Evolutionary conservation across 495 filamentous ascomycete species (phyloP), one percentile per base, ranked within the genome.

Genomic region (Xylaria flabelliformis): DNA sequence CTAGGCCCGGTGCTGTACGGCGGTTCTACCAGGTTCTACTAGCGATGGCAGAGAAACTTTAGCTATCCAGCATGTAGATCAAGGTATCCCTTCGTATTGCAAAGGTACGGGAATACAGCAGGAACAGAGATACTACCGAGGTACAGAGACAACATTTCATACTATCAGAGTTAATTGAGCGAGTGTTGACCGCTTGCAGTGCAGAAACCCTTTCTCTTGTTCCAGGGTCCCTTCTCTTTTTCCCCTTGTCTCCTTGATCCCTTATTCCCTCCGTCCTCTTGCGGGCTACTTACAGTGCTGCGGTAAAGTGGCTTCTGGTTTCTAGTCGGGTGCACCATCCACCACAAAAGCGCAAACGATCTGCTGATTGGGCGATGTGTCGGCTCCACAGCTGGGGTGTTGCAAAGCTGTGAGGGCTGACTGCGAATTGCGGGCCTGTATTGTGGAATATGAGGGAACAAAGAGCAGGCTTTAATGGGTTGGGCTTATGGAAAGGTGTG

Each of bases 321-420:
- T 55, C 51, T 58, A 32, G 53, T 64, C 24, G 61, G 61, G 34
- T 46, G 50, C 65, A 56, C 51, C 32, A 34, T 58, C 50, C 34
- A 68, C 24, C 51, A 34, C 50, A 56, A 46, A 29, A 67, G 34
- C 50, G 34, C 17, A 67, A 39, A 13, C 36, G 32, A 29, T 44
- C 65, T 42, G 51, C 26, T 68, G 65, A 68, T 68, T 68, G 65
- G 65, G 65, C 21, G 32, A 44, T 24, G 9, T 41, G 12, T 51
- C 41, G 26, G 44, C 41, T 34, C 63, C 63, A 66, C 63, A 66
- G 63, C 63, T 48, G 63, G 48, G 64, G 39, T 64, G 46, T 67
- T 67, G 48, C 64, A 55, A 41, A 55, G 48, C 64, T 51, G 58
- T 61, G 55, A 59, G 55, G 17, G 55, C 55, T 59, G 55, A 24